Base-by-base conservation (phyloP, 441 rosid genomes). In the Pelargonium fulgidum region DNA sequence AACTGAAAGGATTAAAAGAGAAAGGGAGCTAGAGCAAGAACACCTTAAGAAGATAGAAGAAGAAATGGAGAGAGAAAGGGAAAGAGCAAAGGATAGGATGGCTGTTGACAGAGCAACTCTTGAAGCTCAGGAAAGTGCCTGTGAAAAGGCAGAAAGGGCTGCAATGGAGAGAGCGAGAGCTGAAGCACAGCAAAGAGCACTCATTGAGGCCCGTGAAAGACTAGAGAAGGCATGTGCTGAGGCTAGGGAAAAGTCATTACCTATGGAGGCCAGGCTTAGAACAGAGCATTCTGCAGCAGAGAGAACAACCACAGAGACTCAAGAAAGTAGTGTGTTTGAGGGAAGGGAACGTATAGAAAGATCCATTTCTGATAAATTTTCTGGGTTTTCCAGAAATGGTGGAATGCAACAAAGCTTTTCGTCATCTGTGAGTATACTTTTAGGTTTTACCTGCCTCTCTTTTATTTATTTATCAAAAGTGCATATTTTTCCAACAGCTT, bases 51-150 rank as follows among this genome's bases (percentile, higher is more conserved):
- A 82, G 84, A 68, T 85, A 64, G 6, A 29, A 29, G 96, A 94
- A 77, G 97, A 89, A 77, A 85, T 81, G 78, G 99, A 93, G 71
- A 90, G 96, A 74, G 97, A 91, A 72, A 87, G 87, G 74, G 97
- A 91, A 70, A 88, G 94, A 73, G 96, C 90, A 78, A 94, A 90
- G 75, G 99, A 94, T 70, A 88, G 92, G 79, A 91, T 94, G 96
- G 92, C 88, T 62, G 86, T 91, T 54, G 96, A 94, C 71, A 76
- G 72, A 70, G 75, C 85, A 64, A 67, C 73, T 45, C 84, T 85
- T 64, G 87, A 85, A 78, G 84, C 85, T 50, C 84, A 75, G 64
- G 89, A 86, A 36, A 77, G 77, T 77, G 85, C 78, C 66, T 86
- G 82, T 68, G 92, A 81, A 54, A 86, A 83, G 72, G 78, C 79